Base-by-base conservation (phyloP, 352 stramenopile species). In the Globisporangium ultimum region DNA sequence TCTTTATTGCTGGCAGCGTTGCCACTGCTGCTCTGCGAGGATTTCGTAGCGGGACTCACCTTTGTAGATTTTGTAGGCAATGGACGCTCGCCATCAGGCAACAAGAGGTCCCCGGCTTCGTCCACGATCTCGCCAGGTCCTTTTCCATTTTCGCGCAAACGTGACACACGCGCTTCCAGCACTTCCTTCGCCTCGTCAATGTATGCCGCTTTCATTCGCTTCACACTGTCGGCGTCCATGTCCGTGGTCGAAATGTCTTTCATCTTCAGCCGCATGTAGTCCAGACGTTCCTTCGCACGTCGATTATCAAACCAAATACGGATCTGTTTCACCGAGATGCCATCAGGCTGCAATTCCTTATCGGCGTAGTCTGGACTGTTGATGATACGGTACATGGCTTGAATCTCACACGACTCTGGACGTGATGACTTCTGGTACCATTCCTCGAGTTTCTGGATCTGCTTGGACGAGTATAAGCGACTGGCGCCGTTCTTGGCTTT, bases 201-300 rank as follows among this genome's bases (percentile, higher is more conserved):
- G 56, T 92, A 95, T 46, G 80, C 84, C 6, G 85, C 81, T 64
- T 93, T 93, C 80, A 95, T 92, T 55, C 85, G 84, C 67, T 95
- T 95, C 28, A 95, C 76, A 59, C 78, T 87, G 22, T 95, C 85
- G 1, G 74, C 78, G 54, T 95, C 85, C 78, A 95, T 89, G 21
- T 89, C 79, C 5, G 83, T 77, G 10, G 81, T 93, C 32, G 84
- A 91, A 54, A 93, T 86, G 32, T 93, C 80, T 60, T 95, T 95
- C 85, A 95, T 95, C 70, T 95, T 93, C 42, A 95, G 51, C 36
- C 85, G 83, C 85, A 95, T 95, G 68, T 95, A 95, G 56, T 95
- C 85, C 14, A 95, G 60, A 3, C 83, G 79, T 52, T 95, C 85
- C 51, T 95, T 95, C 2, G 85, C 85, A 17, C 85, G 80, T 2